A percentile compares a stretch with the other conserved stretches of the same genome.
phyloP scores from a whole-genome alignment of 345 rosid genomes.

The Salix purpurea region DNA sequence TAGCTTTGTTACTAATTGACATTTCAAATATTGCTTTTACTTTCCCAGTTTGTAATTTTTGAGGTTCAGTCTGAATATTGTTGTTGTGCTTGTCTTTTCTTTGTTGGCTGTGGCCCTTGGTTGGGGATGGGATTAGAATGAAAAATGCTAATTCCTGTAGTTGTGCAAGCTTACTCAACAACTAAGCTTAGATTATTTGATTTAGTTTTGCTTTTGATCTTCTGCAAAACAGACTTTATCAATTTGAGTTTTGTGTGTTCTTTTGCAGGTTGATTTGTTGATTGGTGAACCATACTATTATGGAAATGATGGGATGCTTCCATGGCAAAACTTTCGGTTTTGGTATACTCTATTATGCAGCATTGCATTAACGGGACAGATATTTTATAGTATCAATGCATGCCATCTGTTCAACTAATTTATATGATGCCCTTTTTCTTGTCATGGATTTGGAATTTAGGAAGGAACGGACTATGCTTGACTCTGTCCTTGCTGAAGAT shows the following conservation, averaged over 20 bases:
- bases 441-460: constrained; percentile 31
- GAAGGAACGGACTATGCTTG: constrained; percentile 74
- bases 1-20: background rate
- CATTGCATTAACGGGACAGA: background rate
- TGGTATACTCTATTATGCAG: constrained; percentile 44
- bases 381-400: background rate
- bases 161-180: background rate
- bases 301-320: constrained; percentile 76
- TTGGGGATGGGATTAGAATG: too few species aligned
- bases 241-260: background rate
- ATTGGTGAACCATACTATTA: constrained; percentile 81
- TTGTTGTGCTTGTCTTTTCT: too few species aligned
- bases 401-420: background rate
- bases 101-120: too few species aligned
- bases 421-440: background rate
- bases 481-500: constrained; percentile 55
- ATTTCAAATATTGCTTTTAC: background rate
- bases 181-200: background rate
- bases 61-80: background rate
- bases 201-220: background rate
- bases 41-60: background rate
- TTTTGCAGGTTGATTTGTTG: constrained; percentile 66
- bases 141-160: background rate
- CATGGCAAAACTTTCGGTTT: constrained; percentile 90
- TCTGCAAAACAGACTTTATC: background rate